Base-by-base conservation (phyloP, 306 rosid genomes). In the Rubus parviflorus region DNA sequence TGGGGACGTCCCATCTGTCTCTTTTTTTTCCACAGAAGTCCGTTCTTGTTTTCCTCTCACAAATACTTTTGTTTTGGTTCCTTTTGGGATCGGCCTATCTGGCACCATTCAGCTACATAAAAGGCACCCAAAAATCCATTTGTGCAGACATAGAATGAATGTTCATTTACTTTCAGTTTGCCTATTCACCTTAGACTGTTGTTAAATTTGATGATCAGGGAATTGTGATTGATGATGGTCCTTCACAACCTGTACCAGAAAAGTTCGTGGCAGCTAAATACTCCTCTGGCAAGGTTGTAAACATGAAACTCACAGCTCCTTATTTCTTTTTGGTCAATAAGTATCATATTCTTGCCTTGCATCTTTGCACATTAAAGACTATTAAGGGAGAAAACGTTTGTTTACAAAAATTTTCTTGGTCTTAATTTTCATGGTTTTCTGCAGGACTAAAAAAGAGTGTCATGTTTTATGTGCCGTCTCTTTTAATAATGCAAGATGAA, bases 381-480 rank as follows among this genome's bases (percentile, higher is more conserved):
- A 56, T 22, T 74, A 20, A 4, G 11, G 56, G 17, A 68, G 72
- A 53, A 80, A 66, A 51, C 8, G 13, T 67, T 25, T 54, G 54
- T 78, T 60, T 67, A 43, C 83, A 68, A 83, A 83, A 79, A 60
- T 84, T 78, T 90, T 92, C 88, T 86, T 85, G 75, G 70, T 86
- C 71, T 82, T 81, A 77, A 72, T 86, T 84, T 83, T 67, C 76
- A 85, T 81, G 86, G 83, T 87, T 88, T 88, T 79, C 75, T 94
- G 97, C 98, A 90, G 93, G 97, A 87, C 75, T 92, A 83, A 88
- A 94, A 81, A 87, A 91, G 77, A 88, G 84, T 85, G 84, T 85
- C 89, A 70, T 88, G 89, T 85, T 88, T 83, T 90, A 84, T 80
- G 87, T 84, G 85, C 84, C 81, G 81, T 84, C 75, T 81, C 83